Base-by-base conservation (phyloP, 768 basidiomycete genomes). In the Boletus pseudo-olivaceus region DNA sequence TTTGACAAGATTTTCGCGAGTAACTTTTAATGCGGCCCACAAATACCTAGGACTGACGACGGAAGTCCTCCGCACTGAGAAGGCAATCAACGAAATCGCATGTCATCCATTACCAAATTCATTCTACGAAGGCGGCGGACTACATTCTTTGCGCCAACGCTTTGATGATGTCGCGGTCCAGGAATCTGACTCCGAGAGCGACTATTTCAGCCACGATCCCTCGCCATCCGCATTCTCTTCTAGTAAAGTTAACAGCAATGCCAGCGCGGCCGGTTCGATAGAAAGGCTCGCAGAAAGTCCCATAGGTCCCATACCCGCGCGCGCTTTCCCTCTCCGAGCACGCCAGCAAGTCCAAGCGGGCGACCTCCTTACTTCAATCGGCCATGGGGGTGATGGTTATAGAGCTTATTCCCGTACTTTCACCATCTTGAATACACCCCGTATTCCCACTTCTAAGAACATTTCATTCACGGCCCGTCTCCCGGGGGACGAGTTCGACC, bases 1-100 rank as follows among this genome's bases (percentile, higher is more conserved):
- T 56, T 74, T 99, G 55, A 97, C 97, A 4, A 83, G 97, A 2
- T 96, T 99, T 67, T 93, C 94, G 20, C 84, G 97, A 26, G 97
- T 98, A 11, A 99, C 97, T 0, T 98, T 99, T 76, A 91, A 88
- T 66, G 97, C 96, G 10, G 95, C 97, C 0, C 97, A 98, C 71
- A 89, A 88, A 64, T 99, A 97, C 68, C 83, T 99, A 7, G 97
- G 97, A 7, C 69, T 99, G 49, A 99, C 97, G 0, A 84, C 87
- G 17, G 97, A 99, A 71, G 91, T 98, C 5, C 84, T 99, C 34
- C 85, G 93, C 33, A 96, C 97, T 2, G 97, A 99, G 73, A 93
- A 97, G 66, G 90, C 91, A 0, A 96, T 99, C 68, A 99, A 99
- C 62, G 89, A 95, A 56, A 88, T 98, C 56, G 96, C 97, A 15